Conservation (phyloP, 331 rosid genomes). For the Dryas integrifolia region DNA sequence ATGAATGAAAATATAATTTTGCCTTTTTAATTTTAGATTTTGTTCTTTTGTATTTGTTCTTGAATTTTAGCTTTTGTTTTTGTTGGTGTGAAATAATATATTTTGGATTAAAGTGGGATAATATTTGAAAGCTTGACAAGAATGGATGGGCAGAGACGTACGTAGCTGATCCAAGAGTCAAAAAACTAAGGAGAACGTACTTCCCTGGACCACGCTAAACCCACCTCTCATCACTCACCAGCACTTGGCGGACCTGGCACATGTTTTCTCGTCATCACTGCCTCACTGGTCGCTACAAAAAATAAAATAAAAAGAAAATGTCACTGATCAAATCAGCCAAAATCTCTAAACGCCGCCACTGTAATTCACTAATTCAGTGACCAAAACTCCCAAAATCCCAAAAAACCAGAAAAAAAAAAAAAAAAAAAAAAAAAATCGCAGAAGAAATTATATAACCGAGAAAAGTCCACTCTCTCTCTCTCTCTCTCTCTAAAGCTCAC, state of each 20-base stretch:
- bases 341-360: slow-evolving; percentile 19
- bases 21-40: too few species aligned
- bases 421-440: neutral
- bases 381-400: neutral
- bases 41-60: too few species aligned
- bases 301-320: neutral
- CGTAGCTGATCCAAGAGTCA: neutral
- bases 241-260: neutral
- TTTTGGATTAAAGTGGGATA: neutral
- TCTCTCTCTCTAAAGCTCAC: neutral
- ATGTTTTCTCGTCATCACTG: neutral
- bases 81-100: too few species aligned
- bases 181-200: neutral
- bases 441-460: neutral
- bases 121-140: neutral
- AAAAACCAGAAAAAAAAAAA: neutral
- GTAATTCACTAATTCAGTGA: slow-evolving; percentile 9
- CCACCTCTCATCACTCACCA: neutral
- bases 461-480: slow-evolving; percentile 28
- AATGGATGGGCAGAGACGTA: too few species aligned
- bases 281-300: neutral
- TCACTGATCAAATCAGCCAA: neutral
- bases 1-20: too few species aligned
- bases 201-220: too few species aligned
- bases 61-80: too few species aligned